A percentile compares a stretch with the other conserved stretches of the same genome.
phyloP scores from a whole-genome alignment of 768 basidiomycete genomes.

The Mycena rosella region DNA sequence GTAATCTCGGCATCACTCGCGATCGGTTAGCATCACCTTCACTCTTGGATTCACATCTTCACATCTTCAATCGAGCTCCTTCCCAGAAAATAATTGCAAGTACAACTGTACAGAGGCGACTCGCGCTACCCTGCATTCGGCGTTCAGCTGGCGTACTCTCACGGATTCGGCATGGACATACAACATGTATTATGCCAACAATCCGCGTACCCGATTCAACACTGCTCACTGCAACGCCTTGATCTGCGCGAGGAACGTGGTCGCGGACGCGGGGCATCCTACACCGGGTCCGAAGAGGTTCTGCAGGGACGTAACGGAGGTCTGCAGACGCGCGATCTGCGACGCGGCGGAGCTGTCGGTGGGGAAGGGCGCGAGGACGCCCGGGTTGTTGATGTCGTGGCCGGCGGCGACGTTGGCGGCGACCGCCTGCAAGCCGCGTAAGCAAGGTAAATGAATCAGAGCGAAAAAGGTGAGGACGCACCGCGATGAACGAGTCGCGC shows the following conservation, averaged over 20 bases:
- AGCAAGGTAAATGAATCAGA: not conserved
- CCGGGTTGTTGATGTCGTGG: not conserved
- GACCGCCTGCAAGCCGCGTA: not conserved
- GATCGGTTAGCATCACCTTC: no score
- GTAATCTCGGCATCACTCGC: no score
- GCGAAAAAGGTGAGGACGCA: not conserved
- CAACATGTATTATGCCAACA: no score
- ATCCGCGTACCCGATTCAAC: no score
- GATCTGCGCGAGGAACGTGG: not conserved
- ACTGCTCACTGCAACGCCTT: not conserved
- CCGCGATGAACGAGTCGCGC: not conserved
- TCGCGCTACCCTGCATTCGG: no score
- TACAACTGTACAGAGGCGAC: no score
- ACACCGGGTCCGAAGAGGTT: not conserved
- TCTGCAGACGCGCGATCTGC: not conserved
- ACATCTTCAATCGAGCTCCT: no score
- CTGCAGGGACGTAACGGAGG: not conserved
- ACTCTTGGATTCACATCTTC: no score
- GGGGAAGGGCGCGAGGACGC: not conserved
- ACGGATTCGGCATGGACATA: no score
- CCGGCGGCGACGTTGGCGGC: not conserved
- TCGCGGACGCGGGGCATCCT: not conserved
- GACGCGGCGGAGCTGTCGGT: not conserved
- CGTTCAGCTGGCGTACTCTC: no score
- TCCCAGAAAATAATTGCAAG: no score